phyloP scores from a whole-genome alignment of 805 yeast species.

The Wickerhamomyces kurtzmanii region DNA sequence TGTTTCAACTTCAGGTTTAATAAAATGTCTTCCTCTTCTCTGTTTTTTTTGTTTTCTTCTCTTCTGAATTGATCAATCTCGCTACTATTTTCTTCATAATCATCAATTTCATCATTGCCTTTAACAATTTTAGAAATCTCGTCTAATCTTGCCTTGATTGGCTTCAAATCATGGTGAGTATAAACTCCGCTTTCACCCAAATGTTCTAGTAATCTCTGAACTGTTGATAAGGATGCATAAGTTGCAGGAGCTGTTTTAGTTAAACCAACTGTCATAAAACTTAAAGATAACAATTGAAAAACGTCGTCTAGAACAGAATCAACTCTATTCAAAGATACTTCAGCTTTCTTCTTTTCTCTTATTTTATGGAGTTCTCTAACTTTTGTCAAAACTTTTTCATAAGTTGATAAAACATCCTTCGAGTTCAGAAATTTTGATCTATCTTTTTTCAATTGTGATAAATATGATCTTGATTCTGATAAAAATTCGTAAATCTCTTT shows the following conservation, averaged over 20 bases:
- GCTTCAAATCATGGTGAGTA: slow-evolving; percentile 74
- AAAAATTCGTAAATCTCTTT: slow-evolving; percentile 28
- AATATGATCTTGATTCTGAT: slow-evolving; percentile 28
- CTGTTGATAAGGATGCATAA: slow-evolving; percentile 81
- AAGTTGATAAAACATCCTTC: slow-evolving; percentile 51
- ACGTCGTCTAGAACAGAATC: slow-evolving; percentile 80
- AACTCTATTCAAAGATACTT: slow-evolving; percentile 29
- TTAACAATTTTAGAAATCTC: slow-evolving; percentile 62
- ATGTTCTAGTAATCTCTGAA: slow-evolving; percentile 75
- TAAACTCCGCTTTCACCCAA: slow-evolving; percentile 72
- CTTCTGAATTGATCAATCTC: too few relatives aligned
- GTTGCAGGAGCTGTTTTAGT: slow-evolving; percentile 90
- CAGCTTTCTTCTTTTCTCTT: slow-evolving; percentile 28
- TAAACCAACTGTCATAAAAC: slow-evolving; percentile 87
- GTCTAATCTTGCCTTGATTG: slow-evolving; percentile 61
- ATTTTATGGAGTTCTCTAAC: slow-evolving; percentile 44
- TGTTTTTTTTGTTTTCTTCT: slow-evolving; percentile 26
- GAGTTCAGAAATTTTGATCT: slow-evolving; percentile 57
- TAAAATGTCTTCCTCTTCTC: slow-evolving; percentile 48
- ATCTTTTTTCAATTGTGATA: slow-evolving; percentile 48
- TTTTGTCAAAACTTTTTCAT: slow-evolving; percentile 44
- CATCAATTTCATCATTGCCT: slow-evolving; percentile 17
- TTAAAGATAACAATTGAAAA: slow-evolving; percentile 77
- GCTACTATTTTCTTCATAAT: slow-evolving; percentile 6
- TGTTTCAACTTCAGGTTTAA: slow-evolving; percentile 56